These are phyloP conservation scores for Macrotyloma uniflorum DNA, from an alignment of 306 rosid genomes.

Conservation along the genomic window DNA sequence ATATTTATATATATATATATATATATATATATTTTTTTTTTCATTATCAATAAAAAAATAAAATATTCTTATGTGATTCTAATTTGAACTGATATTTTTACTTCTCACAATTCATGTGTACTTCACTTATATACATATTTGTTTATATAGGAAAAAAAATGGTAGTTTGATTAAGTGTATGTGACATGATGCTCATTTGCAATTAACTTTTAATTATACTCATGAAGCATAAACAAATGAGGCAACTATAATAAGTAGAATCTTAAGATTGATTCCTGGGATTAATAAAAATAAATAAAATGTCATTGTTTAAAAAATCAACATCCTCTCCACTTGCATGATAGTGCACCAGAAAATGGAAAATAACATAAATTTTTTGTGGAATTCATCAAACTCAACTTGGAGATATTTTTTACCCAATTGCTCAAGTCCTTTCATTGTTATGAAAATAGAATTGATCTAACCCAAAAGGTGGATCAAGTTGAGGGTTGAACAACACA, in stretches of 20 bases:
- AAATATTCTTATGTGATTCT: not conserved
- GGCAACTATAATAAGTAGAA: not conserved
- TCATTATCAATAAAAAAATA: not conserved
- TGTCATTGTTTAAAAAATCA: not conserved
- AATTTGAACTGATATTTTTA: not conserved
- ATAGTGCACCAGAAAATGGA: not conserved
- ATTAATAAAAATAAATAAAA: not conserved
- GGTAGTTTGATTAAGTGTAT: not conserved
- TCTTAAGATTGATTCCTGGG: conserved; percentile 10
- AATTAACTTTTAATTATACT: not conserved
- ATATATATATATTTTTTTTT: too few relatives aligned
- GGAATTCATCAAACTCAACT: not conserved
- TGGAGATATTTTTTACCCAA: not conserved
- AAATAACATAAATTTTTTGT: too few relatives aligned
- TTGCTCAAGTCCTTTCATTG: conserved; percentile 4
- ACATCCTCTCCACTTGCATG: not conserved
- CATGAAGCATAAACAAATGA: not conserved
- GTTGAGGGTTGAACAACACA: too few relatives aligned
- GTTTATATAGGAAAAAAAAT: not conserved
- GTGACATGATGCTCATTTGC: not conserved
- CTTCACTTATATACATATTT: too few relatives aligned
- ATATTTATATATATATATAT: too few relatives aligned
- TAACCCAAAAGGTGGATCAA: too few relatives aligned
- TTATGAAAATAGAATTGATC: not conserved
- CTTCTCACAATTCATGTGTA: not conserved